Base-by-base conservation (phyloP, 768 basidiomycete species). In the Tylopilus felleus region DNA sequence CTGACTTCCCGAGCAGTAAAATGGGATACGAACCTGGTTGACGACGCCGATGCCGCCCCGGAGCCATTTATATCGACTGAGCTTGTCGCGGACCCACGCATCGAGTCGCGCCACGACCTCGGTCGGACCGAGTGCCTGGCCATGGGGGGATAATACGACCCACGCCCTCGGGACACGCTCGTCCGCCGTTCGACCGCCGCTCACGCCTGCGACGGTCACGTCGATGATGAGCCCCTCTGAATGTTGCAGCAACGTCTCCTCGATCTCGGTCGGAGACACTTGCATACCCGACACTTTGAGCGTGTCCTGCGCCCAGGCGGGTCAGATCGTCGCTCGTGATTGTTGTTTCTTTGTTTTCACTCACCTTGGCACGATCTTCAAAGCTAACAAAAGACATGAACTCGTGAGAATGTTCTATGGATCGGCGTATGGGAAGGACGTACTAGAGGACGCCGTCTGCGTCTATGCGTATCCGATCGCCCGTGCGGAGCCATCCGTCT, bases 261-360 rank as follows among this genome's bases (percentile, higher is more conserved):
- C 90, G 48, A 92, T 85, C 64, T 93, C 90, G 17, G 80, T 77
- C 1, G 90, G 90, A 0, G 90, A 89, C 0, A 92, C 90, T 68
- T 92, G 90, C 46, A 74, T 75, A 4, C 90, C 90, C 0, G 87
- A 89, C 3, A 93, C 78, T 64, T 93, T 93, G 21, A 93, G 75
- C 0, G 83, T 90, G 62, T 92, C 90, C 84, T 89, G 23, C 22
- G 16, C n/a, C 21, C 47, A 42, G 3, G 4, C 16, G 21, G 1
- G 23, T 58, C 44, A 58, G 49, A 29, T 19, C 8, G 13, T 14
- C 6, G 16, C 23, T 12, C 2, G n/a, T 29, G 13, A 7, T 1
- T 1, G 3, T 36, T n/a, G 38, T 29, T 6, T n/a, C 10, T 31
- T 5, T 36, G 6, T 36, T 16, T 10, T 4, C 5, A 21, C 55